Percentiles rank a stretch among this genome's conserved stretches.
Evolutionary conservation across 352 stramenopile species (phyloP).

Genomic region (Globisporangium yorkense): DNA sequence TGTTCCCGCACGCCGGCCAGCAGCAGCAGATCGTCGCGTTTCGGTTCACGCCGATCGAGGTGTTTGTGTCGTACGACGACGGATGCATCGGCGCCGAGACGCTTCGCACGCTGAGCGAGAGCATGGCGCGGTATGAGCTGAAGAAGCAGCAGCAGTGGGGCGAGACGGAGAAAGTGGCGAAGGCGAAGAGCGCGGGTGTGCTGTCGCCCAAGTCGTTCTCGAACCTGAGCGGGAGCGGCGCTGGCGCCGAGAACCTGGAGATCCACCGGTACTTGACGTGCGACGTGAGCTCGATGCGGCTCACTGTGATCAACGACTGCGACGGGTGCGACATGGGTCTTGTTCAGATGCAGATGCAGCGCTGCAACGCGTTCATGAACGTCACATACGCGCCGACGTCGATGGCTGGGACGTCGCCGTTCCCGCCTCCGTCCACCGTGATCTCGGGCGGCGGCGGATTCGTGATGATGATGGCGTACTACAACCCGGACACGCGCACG

Average conservation of each 20-base stretch:
- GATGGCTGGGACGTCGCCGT: slow-evolving; percentile 1
- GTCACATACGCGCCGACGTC: slow-evolving; percentile 37
- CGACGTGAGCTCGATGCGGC: slow-evolving; percentile 51
- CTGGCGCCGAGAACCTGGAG: slow-evolving; percentile 20
- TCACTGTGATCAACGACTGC: slow-evolving; percentile 85
- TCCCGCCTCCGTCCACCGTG: slow-evolving; percentile 31
- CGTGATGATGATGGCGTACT: slow-evolving; percentile 65
- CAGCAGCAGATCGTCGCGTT: slow-evolving; percentile 72
- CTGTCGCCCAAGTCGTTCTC: slow-evolving; percentile 16
- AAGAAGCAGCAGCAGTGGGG: slow-evolving; percentile 7
- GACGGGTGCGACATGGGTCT: slow-evolving; percentile 85
- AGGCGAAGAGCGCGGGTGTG: slow-evolving; percentile 1
- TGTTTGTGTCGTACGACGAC: slow-evolving; percentile 82
- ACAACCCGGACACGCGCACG: slow-evolving; percentile 73
- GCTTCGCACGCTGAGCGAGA: slow-evolving; percentile 32
- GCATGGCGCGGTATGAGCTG: slow-evolving; percentile 17
- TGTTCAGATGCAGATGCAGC: slow-evolving; percentile 63
- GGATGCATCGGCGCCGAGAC: slow-evolving; percentile 43
- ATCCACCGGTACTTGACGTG: slow-evolving; percentile 76
- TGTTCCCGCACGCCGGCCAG: slow-evolving; percentile 59
- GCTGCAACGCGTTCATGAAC: slow-evolving; percentile 73
- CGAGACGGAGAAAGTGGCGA: background rate
- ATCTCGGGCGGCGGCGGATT: slow-evolving; percentile 66
- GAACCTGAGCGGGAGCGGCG: background rate
- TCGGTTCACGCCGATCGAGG: slow-evolving; percentile 67